phyloP scores from a whole-genome alignment of 2,329 filamentous ascomycete species.

The Aspergillus pseudoterreus region DNA sequence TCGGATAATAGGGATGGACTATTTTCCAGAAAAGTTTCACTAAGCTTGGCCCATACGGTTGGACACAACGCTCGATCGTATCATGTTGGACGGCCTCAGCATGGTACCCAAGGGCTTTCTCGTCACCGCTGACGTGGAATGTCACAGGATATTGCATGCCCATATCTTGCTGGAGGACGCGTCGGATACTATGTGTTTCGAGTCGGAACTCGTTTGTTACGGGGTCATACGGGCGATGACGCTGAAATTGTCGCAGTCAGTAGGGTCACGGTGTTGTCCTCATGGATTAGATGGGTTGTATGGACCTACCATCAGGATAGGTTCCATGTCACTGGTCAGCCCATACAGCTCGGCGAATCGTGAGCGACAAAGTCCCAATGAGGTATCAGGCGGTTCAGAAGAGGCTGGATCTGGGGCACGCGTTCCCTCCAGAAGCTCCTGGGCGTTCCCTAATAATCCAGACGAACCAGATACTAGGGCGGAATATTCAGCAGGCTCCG shows the following conservation, averaged over 20 bases:
- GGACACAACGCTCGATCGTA: background rate
- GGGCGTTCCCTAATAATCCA: too few relatives aligned
- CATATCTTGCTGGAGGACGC: background rate
- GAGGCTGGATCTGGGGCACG: too few relatives aligned
- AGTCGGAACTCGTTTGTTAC: background rate
- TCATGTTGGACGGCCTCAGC: background rate
- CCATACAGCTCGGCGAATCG: too few relatives aligned
- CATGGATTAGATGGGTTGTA: too few relatives aligned
- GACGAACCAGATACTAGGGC: too few relatives aligned
- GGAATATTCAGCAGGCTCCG: too few relatives aligned
- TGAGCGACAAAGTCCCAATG: too few relatives aligned
- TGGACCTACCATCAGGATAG: too few relatives aligned
- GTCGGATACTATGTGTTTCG: background rate
- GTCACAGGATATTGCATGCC: conserved; percentile 1
- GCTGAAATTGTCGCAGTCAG: background rate
- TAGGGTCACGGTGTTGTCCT: too few relatives aligned
- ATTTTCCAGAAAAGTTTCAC: background rate
- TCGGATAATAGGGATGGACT: background rate
- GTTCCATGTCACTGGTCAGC: too few relatives aligned
- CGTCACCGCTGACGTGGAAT: background rate
- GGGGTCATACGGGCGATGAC: background rate
- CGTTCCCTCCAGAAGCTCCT: too few relatives aligned
- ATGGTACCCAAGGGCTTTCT: background rate
- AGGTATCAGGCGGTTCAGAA: too few relatives aligned
- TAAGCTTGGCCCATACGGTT: background rate